Percentiles rank a stretch among this genome's conserved stretches.
phyloP scores from a whole-genome alignment of 2,329 filamentous ascomycete species.

The Fusarium sulawesiense region DNA sequence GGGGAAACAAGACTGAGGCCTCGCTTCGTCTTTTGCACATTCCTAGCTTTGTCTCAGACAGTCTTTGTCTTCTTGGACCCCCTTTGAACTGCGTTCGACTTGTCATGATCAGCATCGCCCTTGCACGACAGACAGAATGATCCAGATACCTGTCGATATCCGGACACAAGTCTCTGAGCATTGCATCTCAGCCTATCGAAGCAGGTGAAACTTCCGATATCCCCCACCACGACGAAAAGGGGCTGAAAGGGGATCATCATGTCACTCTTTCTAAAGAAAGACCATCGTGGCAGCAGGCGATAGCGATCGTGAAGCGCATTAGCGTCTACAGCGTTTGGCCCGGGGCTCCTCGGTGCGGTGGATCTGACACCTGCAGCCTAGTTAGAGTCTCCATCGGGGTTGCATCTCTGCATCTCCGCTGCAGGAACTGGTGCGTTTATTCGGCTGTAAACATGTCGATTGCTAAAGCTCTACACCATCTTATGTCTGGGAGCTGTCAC shows the following conservation, averaged over 20 bases:
- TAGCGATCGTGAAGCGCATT: conserved; percentile 27
- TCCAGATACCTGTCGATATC: conserved; percentile 35
- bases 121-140: conserved; percentile 12
- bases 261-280: conserved; percentile 11
- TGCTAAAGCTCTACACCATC: conserved; percentile 40
- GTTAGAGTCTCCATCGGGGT: conserved; percentile 30
- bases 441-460: conserved; percentile 26
- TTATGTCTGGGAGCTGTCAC: conserved; percentile 21
- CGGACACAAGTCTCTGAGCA: conserved; percentile 21
- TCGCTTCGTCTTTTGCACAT: conserved; percentile 27
- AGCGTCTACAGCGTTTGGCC: conserved; percentile 29
- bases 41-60: conserved; percentile 30
- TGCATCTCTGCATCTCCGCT: conserved; percentile 40
- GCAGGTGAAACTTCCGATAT: conserved; percentile 21
- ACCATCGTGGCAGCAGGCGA: conserved; percentile 31
- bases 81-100: conserved; percentile 18
- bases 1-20: conserved; percentile 22
- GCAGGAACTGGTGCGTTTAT: conserved; percentile 39
- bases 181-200: conserved; percentile 28
- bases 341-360: conserved; percentile 31
- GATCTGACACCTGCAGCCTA: conserved; percentile 42
- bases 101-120: conserved; percentile 39
- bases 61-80: conserved; percentile 15
- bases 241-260: conserved; percentile 20
- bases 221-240: conserved; percentile 21